A percentile compares a stretch with the other conserved stretches of the same genome.
Evolutionary conservation across 2,329 filamentous ascomycete species (phyloP).

Genomic region (Paecilomyces sp.): DNA sequence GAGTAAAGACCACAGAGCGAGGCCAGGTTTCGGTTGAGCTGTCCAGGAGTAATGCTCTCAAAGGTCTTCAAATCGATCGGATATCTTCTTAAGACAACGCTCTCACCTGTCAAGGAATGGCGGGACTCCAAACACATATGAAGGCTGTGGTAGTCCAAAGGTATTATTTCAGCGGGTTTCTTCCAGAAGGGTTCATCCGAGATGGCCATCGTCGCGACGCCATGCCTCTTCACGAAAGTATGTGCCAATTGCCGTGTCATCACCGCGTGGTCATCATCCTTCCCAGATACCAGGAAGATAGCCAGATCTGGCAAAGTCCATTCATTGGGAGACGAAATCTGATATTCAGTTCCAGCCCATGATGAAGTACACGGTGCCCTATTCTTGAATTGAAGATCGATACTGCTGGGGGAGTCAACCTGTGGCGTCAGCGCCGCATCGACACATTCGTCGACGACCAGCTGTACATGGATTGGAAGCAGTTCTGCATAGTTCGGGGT

Average conservation of each 20-base stretch:
- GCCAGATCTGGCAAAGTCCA: conserved; percentile 41
- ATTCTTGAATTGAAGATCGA: conserved; percentile 33
- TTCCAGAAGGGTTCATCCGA: conserved; percentile 37
- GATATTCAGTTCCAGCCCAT: conserved; percentile 30
- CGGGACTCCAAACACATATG: conserved; percentile 38
- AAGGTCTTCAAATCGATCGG: conserved; percentile 43
- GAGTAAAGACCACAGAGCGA: conserved; percentile 29
- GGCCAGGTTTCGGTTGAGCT: conserved; percentile 41
- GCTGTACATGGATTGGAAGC: conserved; percentile 39
- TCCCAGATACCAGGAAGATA: conserved; percentile 35
- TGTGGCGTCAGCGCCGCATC: conserved; percentile 21
- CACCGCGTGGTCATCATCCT: conserved; percentile 19
- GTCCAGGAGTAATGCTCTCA: conserved; percentile 38
- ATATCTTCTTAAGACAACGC: conserved; percentile 27
- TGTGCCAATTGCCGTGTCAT: conserved; percentile 28
- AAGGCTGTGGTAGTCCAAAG: conserved; percentile 33
- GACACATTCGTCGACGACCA: conserved; percentile 42
- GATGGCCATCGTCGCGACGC: conserved; percentile 37
- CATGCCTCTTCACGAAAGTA: conserved; percentile 36
- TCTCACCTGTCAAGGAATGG: conserved; percentile 24
- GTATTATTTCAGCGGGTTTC: conserved; percentile 23
- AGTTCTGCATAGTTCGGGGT: conserved; percentile 42
- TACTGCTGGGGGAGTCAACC: conserved; percentile 19
- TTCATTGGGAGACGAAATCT: conserved; percentile 29
- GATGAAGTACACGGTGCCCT: conserved; percentile 28